phyloP scores from a whole-genome alignment of 1,284 basidiomycete genomes.

The Wolfiporia cocos region DNA sequence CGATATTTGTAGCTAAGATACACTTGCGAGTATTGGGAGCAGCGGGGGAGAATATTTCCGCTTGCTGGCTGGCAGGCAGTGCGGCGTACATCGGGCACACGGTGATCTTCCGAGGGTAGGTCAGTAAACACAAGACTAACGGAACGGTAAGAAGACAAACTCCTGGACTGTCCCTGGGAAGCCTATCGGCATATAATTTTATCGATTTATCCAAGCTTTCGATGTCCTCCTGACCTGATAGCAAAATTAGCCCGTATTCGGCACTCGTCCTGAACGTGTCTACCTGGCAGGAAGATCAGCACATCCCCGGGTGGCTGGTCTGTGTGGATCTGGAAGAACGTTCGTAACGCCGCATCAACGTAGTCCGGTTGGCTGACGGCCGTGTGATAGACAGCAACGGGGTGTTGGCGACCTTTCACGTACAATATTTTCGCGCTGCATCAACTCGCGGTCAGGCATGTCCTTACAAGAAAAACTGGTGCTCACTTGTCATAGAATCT shows the following conservation, averaged over 20 bases:
- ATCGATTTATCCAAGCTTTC: conserved; percentile 80
- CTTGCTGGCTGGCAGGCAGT: conserved; percentile 73
- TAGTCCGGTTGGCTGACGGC: conserved; percentile 77
- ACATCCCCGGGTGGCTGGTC: conserved; percentile 82
- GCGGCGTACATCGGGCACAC: conserved; percentile 83
- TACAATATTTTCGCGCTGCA: conserved; percentile 82
- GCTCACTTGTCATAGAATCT: conserved; percentile 75
- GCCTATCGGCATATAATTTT: conserved; percentile 53
- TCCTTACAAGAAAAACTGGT: not conserved
- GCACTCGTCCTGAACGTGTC: not conserved
- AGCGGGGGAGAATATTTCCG: conserved; percentile 70
- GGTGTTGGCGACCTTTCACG: conserved; percentile 89
- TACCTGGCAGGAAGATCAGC: conserved; percentile 88
- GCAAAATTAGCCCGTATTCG: conserved; percentile 1
- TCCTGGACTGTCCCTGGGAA: conserved; percentile 47
- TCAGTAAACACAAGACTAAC: not conserved
- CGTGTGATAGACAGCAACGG: conserved; percentile 81
- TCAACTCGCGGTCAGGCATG: not conserved
- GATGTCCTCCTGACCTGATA: conserved; percentile 90
- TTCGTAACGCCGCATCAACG: conserved; percentile 83
- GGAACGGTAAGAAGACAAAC: conserved; percentile 31
- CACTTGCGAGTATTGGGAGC: conserved; percentile 78
- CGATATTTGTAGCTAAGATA: conserved; percentile 93
- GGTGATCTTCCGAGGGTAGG: conserved; percentile 43
- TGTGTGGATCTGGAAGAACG: conserved; percentile 88